Conservation (phyloP, 2,329 filamentous ascomycete genomes). For the Trichoderma sp. region DNA sequence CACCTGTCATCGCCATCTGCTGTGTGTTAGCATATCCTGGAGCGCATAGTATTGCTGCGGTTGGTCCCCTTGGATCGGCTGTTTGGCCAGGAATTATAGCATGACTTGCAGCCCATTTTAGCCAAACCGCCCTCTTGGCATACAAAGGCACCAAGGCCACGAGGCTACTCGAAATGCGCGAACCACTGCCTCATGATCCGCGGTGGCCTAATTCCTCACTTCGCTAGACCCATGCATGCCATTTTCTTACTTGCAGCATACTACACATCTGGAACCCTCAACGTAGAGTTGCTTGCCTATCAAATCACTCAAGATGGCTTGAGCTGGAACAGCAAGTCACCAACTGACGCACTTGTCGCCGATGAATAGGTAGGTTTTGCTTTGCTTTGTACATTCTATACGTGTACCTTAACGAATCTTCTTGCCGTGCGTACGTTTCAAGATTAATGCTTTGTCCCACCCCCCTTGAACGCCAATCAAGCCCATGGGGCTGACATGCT, state of each 20-base stretch:
- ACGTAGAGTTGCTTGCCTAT: neutral
- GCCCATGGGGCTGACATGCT: neutral
- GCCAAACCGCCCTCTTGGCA: neutral
- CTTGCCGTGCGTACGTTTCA: neutral
- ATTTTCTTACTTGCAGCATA: neutral
- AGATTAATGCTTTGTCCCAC: neutral
- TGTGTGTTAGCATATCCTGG: neutral
- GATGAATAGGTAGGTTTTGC: neutral
- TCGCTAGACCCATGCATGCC: neutral
- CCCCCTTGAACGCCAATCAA: slow-evolving; percentile 11
- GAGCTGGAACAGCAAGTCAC: neutral
- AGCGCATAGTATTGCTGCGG: neutral
- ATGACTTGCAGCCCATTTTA: neutral
- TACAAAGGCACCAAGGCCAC: neutral
- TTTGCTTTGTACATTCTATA: slow-evolving; percentile 2
- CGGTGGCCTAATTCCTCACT: neutral
- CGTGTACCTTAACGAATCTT: neutral
- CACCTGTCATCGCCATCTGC: neutral
- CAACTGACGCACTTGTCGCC: neutral
- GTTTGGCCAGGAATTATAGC: neutral
- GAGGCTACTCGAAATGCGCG: neutral
- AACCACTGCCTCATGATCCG: neutral
- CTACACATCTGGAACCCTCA: neutral
- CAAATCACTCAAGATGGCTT: neutral
- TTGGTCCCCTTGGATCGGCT: neutral